Base-by-base conservation (phyloP, 2,329 filamentous ascomycete species). In the Hortaea werneckii region DNA sequence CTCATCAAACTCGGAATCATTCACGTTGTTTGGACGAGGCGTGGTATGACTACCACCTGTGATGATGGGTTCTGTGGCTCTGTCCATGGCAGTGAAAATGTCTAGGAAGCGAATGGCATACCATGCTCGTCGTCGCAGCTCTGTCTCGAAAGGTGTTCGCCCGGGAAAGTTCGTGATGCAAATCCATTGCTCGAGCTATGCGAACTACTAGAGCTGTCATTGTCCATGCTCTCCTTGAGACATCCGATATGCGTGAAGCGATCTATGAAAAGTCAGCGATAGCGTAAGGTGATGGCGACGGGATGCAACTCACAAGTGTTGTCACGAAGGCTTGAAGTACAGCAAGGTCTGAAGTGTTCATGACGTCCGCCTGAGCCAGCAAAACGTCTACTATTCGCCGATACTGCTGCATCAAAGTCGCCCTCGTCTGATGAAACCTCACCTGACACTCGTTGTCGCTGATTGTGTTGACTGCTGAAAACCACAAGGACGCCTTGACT, bases 81-180 rank as follows among this genome's bases (percentile, higher is more conserved):
- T 56, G 40, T 64, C 62, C 37, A 57, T 49, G 1, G 57, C 56
- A 6, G 53, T 43, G 37, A 57, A 60, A 12, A 54, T 52, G 42
- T 65, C 61, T 11, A 63, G 42, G 5, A 63, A 57, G 10, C 59
- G 51, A 5, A 65, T 51, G 3, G 50, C 48, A 42, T 60, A 56
- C 61, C 62, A 65, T 8, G 59, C 37, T 6, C 62, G 54, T 8
- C 60, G 56, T 12, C 59, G 49, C n/a, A 62, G 50, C 46, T 65
- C 61, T 5, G 50, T 54, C 12, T 58, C 48, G 47, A 56, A 65
- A 1, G 57, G 47, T 0, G 57, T 49, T 35, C 54, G 49, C 5
- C 44, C 52, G 4, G 39, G 34, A 5, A 46, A 46, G 43, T 41
- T 64, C 62, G 12, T 51, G 50, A 40, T 65, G 57, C 5, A 65